Conservation (phyloP, 2,329 filamentous ascomycete genomes). For the Arthrobotrys sinensis region DNA sequence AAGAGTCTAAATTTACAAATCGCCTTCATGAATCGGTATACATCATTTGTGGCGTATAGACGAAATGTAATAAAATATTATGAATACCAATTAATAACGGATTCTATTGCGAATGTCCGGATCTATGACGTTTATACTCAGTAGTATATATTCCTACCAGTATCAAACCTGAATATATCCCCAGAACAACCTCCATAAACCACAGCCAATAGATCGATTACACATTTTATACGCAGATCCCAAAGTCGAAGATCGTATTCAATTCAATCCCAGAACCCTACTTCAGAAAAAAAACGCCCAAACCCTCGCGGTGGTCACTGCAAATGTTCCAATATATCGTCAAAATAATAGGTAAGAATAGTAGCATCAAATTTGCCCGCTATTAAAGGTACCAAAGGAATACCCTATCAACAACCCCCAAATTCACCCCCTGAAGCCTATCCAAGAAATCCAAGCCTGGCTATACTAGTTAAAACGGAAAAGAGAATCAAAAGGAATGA, state of each 20-base stretch:
- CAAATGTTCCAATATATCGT: neutral
- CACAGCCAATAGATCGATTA: slow-evolving; percentile 1
- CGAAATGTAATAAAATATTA: too few species aligned
- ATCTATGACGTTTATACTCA: neutral
- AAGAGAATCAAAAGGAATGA: slow-evolving; percentile 12
- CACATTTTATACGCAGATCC: neutral
- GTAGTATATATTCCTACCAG: neutral
- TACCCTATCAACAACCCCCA: neutral
- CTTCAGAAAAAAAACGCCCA: too few species aligned
- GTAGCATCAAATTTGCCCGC: slow-evolving; percentile 5
- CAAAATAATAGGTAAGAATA: slow-evolving; percentile 16
- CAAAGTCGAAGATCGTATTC: too few species aligned
- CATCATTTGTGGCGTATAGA: too few species aligned
- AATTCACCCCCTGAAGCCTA: slow-evolving; percentile 25
- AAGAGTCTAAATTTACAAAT: too few species aligned
- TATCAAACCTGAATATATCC: neutral
- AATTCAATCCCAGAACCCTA: too few species aligned
- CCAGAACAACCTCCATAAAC: neutral
- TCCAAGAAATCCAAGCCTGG: slow-evolving; percentile 42
- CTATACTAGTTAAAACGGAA: slow-evolving; percentile 24
- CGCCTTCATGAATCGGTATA: too few species aligned
- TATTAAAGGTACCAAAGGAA: slow-evolving; percentile 28
- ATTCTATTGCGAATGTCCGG: too few species aligned
- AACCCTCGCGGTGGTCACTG: too few species aligned
- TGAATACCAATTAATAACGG: too few species aligned